Percentiles rank a stretch among this genome's conserved stretches.
Conservation (phyloP, 2,329 filamentous ascomycete species). For the Pestalotiopsis sp. region DNA sequence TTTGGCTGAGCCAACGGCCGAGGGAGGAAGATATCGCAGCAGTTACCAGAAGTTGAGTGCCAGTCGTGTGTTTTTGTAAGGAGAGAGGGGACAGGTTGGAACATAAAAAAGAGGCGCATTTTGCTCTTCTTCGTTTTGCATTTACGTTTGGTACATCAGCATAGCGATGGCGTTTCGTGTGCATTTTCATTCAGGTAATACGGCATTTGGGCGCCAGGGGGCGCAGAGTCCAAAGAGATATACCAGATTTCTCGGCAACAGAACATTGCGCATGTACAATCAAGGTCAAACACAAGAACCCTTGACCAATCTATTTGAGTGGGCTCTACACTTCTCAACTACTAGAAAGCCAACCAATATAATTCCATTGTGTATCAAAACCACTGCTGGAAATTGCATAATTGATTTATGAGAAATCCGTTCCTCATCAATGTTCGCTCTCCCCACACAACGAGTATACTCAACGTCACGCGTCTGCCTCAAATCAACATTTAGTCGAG, state of each 20-base stretch:
- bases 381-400: too few relatives aligned
- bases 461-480: too few relatives aligned
- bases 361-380: neutral
- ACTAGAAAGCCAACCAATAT: neutral
- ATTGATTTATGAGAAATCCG: too few relatives aligned
- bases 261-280: neutral
- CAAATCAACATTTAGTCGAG: too few relatives aligned
- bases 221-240: neutral
- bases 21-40: slow-evolving; percentile 17
- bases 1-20: neutral
- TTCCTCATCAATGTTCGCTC: too few relatives aligned
- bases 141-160: neutral
- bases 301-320: neutral
- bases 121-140: neutral
- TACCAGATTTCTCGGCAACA: neutral
- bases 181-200: neutral
- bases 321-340: neutral
- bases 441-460: too few relatives aligned
- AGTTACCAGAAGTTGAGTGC: slow-evolving; percentile 28
- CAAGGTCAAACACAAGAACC: neutral
- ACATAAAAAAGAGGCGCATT: neutral
- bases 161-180: slow-evolving; percentile 6
- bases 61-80: slow-evolving; percentile 13
- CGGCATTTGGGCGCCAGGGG: neutral
- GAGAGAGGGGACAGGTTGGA: neutral